Percentiles rank a stretch among this genome's conserved stretches.
Conservation (phyloP, 352 stramenopile genomes). For the Plasmopara viticola region DNA sequence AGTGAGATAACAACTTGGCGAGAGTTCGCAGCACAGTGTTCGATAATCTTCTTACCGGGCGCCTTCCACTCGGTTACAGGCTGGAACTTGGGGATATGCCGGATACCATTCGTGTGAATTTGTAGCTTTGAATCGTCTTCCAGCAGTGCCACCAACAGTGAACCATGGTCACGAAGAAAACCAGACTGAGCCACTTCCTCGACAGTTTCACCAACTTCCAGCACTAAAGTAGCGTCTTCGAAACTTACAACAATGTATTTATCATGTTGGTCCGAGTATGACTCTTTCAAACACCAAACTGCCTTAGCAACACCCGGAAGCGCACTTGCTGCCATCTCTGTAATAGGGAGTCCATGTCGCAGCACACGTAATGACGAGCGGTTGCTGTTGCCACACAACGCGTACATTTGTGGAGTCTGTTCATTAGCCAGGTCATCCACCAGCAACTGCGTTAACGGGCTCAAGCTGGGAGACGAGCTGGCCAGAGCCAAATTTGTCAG, state of each 20-base stretch:
- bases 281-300: conserved; percentile 94
- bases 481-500: conserved; percentile 86
- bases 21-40: conserved; percentile 94
- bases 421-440: conserved; percentile 94
- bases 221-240: conserved; percentile 96
- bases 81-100: conserved; percentile 92
- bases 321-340: conserved; percentile 94
- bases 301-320: conserved; percentile 93
- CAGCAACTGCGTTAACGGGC: conserved; percentile 92
- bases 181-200: conserved; percentile 96
- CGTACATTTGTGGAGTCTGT: conserved; percentile 95
- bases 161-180: conserved; percentile 93
- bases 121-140: conserved; percentile 95
- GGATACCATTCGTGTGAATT: conserved; percentile 93
- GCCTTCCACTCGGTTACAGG: conserved; percentile 96
- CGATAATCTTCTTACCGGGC: conserved; percentile 96
- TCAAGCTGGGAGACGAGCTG: conserved; percentile 82
- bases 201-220: conserved; percentile 96
- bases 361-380: conserved; percentile 93
- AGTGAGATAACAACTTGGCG: conserved; percentile 96
- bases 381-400: conserved; percentile 90
- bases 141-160: conserved; percentile 92
- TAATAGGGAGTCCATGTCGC: conserved; percentile 93
- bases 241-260: conserved; percentile 99
- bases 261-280: conserved; percentile 58